Base-by-base conservation (phyloP, 1,284 basidiomycete species). In the Mycena sp. region DNA sequence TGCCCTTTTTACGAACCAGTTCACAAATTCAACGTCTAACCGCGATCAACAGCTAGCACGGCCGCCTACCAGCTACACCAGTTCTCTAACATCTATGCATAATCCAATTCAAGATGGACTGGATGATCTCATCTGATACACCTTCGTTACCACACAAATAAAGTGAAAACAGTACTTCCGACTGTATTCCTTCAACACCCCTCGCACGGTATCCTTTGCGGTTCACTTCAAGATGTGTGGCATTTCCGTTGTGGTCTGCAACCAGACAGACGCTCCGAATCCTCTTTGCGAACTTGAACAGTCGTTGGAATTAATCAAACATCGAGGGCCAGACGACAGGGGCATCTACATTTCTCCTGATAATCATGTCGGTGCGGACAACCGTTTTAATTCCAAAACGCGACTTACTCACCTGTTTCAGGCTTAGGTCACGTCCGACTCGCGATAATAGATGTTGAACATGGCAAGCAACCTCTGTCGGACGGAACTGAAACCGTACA, bases 381-480 rank as follows among this genome's bases (percentile, higher is more conserved):
- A 25, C 39, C 39, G 8, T 14, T 10, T 14, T 9, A 9, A 41
- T 41, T 41, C 39, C 13, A 9, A 30, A 16, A 22, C 13, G 25
- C 25, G 25, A n/a, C 38, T 54, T 22, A 10, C 50, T 25, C 22
- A 54, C 20, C 22, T 18, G 2, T 37, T 25, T 13, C n/a, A 69
- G 67, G 52, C 37, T 46, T 69, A 9, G 67, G 67, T 4, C 67
- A 69, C n/a, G 67, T 69, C 34, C 67, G 67, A 5, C 55, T 69
- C 22, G 46, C 67, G 20, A 69, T 69, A 4, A 69, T 69, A 37
- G 67, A 69, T n/a, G 38, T 69, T n/a, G 61, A n/a, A 38, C 38
- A 39, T 30, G 67, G 67, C 20, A 55, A 69, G 25, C 67, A 69
- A 34, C 67, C 67, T 13, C 25, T 69, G 44, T 56, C 67, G 5